These are phyloP conservation scores for Saccharata proteae DNA, from an alignment of 2,329 filamentous ascomycete species.

Conservation along the genomic window DNA sequence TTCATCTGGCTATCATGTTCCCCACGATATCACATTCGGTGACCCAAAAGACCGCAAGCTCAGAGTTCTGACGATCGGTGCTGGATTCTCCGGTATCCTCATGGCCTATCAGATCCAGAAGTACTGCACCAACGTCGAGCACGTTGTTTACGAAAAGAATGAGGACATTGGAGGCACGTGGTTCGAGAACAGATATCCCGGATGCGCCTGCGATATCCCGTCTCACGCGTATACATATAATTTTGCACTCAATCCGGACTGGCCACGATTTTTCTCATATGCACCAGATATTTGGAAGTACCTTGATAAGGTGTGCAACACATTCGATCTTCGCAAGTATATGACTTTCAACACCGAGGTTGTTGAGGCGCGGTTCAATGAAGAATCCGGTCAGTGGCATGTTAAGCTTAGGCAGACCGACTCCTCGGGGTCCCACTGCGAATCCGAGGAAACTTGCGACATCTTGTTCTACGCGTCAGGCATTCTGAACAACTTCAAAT, in stretches of 20 bases:
- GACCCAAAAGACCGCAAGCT: constrained; percentile 31
- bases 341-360: constrained; percentile 41
- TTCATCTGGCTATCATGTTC: constrained; percentile 28
- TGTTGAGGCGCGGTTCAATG: constrained; percentile 36
- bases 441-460: constrained; percentile 33
- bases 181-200: constrained; percentile 32
- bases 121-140: constrained; percentile 31
- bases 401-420: constrained; percentile 34
- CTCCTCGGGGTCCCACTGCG: constrained; percentile 19
- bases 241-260: constrained; percentile 35
- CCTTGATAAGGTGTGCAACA: constrained; percentile 36
- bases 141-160: constrained; percentile 38
- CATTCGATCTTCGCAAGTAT: constrained; percentile 38
- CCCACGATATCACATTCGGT: constrained; percentile 27
- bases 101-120: constrained; percentile 38
- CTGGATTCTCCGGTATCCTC: constrained; percentile 35
- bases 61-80: constrained; percentile 37
- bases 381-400: constrained; percentile 37
- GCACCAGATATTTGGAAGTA: constrained; percentile 37
- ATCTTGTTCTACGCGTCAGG: constrained; percentile 33
- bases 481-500: constrained; percentile 28
- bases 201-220: constrained; percentile 35
- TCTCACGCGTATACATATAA: constrained; percentile 33
- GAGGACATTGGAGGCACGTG: constrained; percentile 33
- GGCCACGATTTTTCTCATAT: constrained; percentile 36